These are phyloP conservation scores for Penicillium flavigenum DNA, from an alignment of 495 filamentous ascomycete species.

Conservation along the genomic window DNA sequence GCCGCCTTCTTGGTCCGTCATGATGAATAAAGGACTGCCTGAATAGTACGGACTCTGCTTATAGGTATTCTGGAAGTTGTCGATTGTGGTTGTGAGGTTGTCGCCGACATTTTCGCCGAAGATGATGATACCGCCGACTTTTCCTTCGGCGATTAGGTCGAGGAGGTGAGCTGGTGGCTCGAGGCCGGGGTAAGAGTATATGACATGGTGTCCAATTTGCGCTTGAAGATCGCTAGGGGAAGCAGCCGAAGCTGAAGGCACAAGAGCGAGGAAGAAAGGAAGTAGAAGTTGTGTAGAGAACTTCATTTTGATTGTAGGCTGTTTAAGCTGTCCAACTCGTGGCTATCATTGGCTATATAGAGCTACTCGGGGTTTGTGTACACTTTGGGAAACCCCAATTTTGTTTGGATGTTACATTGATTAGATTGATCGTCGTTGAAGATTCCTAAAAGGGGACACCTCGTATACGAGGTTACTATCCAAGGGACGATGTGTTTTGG, in stretches of 20 bases:
- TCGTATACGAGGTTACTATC: slow-evolving; percentile 5
- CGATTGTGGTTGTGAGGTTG: slow-evolving; percentile 22
- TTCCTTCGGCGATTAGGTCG: slow-evolving; percentile 29
- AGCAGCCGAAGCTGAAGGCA: background rate
- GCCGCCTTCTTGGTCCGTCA: slow-evolving; percentile 43
- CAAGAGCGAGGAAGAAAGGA: slow-evolving; percentile 6
- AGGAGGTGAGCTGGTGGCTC: slow-evolving; percentile 27
- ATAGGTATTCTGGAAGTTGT: slow-evolving; percentile 29
- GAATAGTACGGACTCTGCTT: slow-evolving; percentile 22
- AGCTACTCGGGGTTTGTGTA: background rate
- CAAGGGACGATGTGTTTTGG: background rate
- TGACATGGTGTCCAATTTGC: slow-evolving; percentile 35
- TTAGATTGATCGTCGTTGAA: slow-evolving; percentile 20
- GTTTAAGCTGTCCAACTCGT: background rate
- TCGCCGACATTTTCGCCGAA: slow-evolving; percentile 37
- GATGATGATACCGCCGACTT: slow-evolving; percentile 38
- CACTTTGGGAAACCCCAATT: slow-evolving; percentile 1
- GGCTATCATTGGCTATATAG: background rate
- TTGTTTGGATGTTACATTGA: slow-evolving; percentile 18
- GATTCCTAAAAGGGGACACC: background rate
- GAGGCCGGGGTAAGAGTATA: slow-evolving; percentile 37
- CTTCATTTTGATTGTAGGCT: slow-evolving; percentile 9
- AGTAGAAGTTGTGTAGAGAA: slow-evolving; percentile 6
- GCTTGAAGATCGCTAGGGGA: background rate
- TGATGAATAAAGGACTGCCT: slow-evolving; percentile 33